A percentile compares a stretch with the other conserved stretches of the same genome.
Conservation (phyloP, 78 protist species). For the Dictyostelium purpureum region DNA sequence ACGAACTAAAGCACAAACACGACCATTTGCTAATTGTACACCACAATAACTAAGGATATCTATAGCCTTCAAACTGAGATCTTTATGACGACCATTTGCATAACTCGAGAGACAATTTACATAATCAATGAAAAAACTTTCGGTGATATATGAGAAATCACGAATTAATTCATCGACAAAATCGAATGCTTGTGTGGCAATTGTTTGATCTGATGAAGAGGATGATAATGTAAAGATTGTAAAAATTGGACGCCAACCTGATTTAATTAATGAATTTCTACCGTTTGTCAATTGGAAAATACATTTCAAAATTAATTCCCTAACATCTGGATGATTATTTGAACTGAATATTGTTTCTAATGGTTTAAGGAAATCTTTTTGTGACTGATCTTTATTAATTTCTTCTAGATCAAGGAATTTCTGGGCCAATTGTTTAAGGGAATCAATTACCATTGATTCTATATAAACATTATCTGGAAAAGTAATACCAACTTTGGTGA, state of each 20-base stretch:
- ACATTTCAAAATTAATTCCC: conserved; percentile 70
- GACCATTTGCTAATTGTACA: conserved; percentile 76
- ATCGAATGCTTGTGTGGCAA: conserved; percentile 86
- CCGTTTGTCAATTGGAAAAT: conserved; percentile 74
- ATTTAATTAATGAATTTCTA: conserved; percentile 80
- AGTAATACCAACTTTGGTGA: conserved; percentile 36
- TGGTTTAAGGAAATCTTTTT: conserved; percentile 96
- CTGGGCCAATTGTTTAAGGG: conserved; percentile 95
- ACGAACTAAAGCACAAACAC: conserved; percentile 36
- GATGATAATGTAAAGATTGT: conserved; percentile 70
- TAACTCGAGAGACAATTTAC: conserved; percentile 92
- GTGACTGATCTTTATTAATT: conserved; percentile 90
- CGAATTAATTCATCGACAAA: conserved; percentile 57
- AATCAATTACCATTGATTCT: conserved; percentile 91
- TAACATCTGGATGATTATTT: conserved; percentile 44
- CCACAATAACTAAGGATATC: conserved; percentile 77
- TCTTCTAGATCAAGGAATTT: conserved; percentile 95
- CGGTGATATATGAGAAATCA: conserved; percentile 69
- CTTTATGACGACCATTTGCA: conserved; percentile 74
- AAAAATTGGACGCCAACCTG: conserved; percentile 97
- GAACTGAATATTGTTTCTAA: conserved; percentile 89
- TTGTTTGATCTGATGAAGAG: not conserved
- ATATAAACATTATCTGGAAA: conserved; percentile 61
- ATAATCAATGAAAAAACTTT: conserved; percentile 88
- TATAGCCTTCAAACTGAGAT: conserved; percentile 55